Conservation (phyloP, 257 asterid species). For the Solanum medicagineum region DNA sequence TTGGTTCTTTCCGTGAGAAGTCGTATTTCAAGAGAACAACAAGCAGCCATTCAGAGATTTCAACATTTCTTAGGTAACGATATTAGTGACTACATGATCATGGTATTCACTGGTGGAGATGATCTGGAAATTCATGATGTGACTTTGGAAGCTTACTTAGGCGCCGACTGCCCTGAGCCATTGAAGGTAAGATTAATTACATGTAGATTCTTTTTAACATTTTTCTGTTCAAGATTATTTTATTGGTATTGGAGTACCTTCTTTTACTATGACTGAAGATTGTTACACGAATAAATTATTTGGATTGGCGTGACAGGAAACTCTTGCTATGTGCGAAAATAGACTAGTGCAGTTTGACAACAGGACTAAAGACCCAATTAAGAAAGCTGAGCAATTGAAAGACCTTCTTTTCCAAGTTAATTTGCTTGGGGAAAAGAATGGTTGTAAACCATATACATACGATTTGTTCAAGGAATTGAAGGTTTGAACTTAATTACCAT, state of each 20-base stretch:
- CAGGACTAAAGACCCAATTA: slow-evolving; percentile 23
- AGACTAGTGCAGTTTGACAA: slow-evolving; percentile 53
- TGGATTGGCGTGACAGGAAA: slow-evolving; percentile 19
- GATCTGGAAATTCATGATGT: slow-evolving; percentile 46
- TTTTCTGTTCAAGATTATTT: background rate
- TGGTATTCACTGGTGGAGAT: slow-evolving; percentile 82
- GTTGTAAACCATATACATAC: slow-evolving; percentile 38
- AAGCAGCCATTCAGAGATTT: slow-evolving; percentile 42
- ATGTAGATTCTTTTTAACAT: background rate
- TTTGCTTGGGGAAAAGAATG: slow-evolving; percentile 27
- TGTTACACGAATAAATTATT: background rate
- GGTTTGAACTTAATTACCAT: background rate
- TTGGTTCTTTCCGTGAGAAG: slow-evolving; percentile 55
- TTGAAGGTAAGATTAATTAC: slow-evolving; percentile 28
- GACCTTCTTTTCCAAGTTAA: slow-evolving; percentile 41
- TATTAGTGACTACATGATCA: slow-evolving; percentile 53
- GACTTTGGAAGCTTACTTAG: slow-evolving; percentile 39
- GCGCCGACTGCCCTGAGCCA: slow-evolving; percentile 27
- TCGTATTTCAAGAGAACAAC: slow-evolving; percentile 64
- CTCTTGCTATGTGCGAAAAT: slow-evolving; percentile 45
- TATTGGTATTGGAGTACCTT: too few relatives aligned
- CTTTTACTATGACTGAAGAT: background rate
- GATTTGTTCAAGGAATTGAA: slow-evolving; percentile 30
- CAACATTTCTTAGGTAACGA: slow-evolving; percentile 44
- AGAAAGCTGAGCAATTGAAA: slow-evolving; percentile 23